Percentiles rank a stretch among this genome's conserved stretches.
phyloP scores from a whole-genome alignment of 2,329 filamentous ascomycete genomes.

The Hirsutella rhossiliensis region DNA sequence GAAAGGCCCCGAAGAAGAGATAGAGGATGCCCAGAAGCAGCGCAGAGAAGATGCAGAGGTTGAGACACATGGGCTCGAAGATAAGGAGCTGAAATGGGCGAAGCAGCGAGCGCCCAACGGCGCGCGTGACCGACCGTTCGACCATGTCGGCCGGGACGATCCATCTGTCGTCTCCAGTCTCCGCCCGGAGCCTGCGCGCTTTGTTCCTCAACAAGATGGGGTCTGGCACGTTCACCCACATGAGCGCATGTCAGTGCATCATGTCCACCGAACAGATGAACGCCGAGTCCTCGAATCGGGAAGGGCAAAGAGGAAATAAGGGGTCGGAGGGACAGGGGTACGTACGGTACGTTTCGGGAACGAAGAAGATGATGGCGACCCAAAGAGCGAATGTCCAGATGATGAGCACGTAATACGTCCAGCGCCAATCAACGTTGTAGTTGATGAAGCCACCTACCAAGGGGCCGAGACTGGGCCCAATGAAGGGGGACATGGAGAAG shows the following conservation, averaged over 20 bases:
- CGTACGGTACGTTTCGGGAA: conserved; percentile 77
- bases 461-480: conserved; percentile 48
- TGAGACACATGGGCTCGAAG: conserved; percentile 76
- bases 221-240: conserved; percentile 20
- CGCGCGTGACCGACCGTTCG: conserved; percentile 52
- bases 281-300: neutral
- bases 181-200: conserved; percentile 54
- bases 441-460: conserved; percentile 73
- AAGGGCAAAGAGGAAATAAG: neutral
- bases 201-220: conserved; percentile 63
- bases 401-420: conserved; percentile 74
- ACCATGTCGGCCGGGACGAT: conserved; percentile 65
- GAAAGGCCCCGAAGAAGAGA: conserved; percentile 83
- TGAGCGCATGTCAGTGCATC: neutral
- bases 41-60: conserved; percentile 71
- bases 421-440: conserved; percentile 60
- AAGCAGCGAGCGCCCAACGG: conserved; percentile 45
- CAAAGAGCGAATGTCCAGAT: conserved; percentile 67
- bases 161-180: conserved; percentile 69
- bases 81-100: conserved; percentile 71
- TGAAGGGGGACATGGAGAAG: conserved; percentile 55
- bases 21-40: conserved; percentile 82
- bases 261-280: neutral
- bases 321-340: conserved; percentile 4
- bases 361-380: conserved; percentile 52